These are phyloP conservation scores for Sequoiadendron giganteum DNA, from an alignment of 75 land plant species.

Conservation along the genomic window DNA sequence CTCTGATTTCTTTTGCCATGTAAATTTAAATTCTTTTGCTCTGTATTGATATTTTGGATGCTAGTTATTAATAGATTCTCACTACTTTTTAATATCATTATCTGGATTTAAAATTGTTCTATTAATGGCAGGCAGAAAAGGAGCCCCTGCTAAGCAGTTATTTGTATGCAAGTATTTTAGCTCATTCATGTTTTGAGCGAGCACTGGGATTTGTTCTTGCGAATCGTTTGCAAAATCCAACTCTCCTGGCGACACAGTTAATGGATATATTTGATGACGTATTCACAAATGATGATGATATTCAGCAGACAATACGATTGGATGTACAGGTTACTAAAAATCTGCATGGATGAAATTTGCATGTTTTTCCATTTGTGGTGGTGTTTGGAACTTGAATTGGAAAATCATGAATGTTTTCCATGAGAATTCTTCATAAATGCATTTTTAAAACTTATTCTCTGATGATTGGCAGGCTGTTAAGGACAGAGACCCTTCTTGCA, in stretches of 20 bases:
- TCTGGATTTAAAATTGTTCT: conserved; percentile 6
- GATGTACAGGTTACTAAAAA: conserved; percentile 72
- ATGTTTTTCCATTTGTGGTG: background rate
- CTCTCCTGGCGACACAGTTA: conserved; percentile 81
- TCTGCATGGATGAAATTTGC: background rate
- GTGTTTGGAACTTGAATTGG: background rate
- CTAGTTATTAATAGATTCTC: background rate
- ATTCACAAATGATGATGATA: conserved; percentile 56
- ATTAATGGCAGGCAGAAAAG: conserved; percentile 74
- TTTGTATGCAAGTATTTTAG: conserved; percentile 83
- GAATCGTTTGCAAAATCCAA: conserved; percentile 86
- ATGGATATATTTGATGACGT: conserved; percentile 88
- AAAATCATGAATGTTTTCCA: background rate
- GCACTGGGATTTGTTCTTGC: conserved; percentile 89
- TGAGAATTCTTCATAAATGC: background rate
- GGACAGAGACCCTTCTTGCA: conserved; percentile 89
- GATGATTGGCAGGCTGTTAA: conserved; percentile 67
- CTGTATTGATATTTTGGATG: background rate
- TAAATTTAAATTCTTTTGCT: background rate
- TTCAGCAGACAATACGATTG: conserved; percentile 78
- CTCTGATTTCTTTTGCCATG: background rate
- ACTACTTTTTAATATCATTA: conserved; percentile 3
- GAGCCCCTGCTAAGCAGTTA: conserved; percentile 91
- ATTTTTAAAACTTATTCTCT: conserved; percentile 7
- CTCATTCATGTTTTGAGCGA: conserved; percentile 87